Percentiles rank a stretch among this genome's conserved stretches.
Conservation (phyloP, 2,329 filamentous ascomycete species). For the Xylariaceae sp. region DNA sequence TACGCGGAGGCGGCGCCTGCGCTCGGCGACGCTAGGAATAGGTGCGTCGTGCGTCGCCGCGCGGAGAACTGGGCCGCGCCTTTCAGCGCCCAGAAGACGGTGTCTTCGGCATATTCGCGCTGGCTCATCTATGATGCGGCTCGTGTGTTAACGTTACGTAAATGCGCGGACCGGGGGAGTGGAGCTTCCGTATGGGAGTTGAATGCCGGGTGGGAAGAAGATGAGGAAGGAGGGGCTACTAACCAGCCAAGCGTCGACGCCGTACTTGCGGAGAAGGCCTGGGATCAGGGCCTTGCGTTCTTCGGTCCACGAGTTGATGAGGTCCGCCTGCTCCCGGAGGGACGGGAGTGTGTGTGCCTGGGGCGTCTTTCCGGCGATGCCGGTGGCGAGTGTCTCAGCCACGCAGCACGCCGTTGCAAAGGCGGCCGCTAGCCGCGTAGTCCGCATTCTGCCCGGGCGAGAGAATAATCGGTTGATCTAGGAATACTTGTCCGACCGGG, state of each 20-base stretch:
- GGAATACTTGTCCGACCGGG: too few relatives aligned
- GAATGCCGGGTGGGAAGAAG: neutral
- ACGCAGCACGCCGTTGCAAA: conserved; percentile 2
- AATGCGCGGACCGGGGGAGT: neutral
- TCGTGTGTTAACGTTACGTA: neutral
- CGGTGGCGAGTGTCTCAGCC: neutral
- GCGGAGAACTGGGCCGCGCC: conserved; percentile 42
- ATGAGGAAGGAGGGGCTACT: conserved; percentile 14
- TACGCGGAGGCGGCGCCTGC: conserved; percentile 30
- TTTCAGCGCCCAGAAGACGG: conserved; percentile 47
- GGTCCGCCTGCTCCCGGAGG: conserved; percentile 39
- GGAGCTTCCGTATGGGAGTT: too few relatives aligned
- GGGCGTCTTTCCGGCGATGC: conserved; percentile 20
- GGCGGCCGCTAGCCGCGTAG: conserved; percentile 1
- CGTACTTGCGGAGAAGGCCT: conserved; percentile 39
- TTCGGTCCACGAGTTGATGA: conserved; percentile 41
- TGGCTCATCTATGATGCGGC: conserved; percentile 39
- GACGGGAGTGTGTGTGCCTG: conserved; percentile 38
- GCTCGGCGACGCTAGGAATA: conserved; percentile 41
- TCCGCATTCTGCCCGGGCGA: conserved; percentile 7
- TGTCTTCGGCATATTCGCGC: conserved; percentile 47
- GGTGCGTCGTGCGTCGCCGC: conserved; percentile 43
- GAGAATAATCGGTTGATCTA: neutral
- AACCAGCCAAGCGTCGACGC: conserved; percentile 45
- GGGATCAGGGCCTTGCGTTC: conserved; percentile 40